Base-by-base conservation (phyloP, 495 filamentous ascomycete genomes). In the Aspergillus ostianus region DNA sequence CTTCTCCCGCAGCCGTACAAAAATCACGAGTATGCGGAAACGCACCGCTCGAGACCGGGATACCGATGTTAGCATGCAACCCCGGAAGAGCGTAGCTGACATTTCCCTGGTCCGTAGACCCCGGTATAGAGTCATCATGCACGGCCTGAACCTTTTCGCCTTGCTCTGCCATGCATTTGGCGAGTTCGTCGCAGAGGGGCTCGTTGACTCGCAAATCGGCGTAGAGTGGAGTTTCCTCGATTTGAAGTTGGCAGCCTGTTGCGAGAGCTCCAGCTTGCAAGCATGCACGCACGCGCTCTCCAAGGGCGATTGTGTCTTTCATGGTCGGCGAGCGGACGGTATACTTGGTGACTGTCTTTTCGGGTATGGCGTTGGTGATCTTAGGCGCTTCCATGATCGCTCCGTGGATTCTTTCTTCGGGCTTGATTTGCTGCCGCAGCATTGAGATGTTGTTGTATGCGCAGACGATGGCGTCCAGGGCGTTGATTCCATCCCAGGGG, bases 351-450 rank as follows among this genome's bases (percentile, higher is more conserved):
- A 73, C 74, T 3, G 81, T 70, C 58, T 81, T 78, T 7, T 75
- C 79, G 54, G 83, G 84, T 49, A 86, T 82, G 52, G 85, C 67
- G 60, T 86, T 85, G 6, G 82, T 69, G 6, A 74, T 71, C 19
- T 74, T 64, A 0, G 58, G 58, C 0, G 58, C 62, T 41, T 60
- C 46, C 18, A 64, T 45, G 51, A 64, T 58, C 17, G 51, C 50
- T 3, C 53, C 49, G 46, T 58, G 62, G 49, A 64, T 61, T 27
- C 62, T 57, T 20, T 60, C 57, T 12, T 47, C 58, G 41, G 55
- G 55, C 45, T 57, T 32, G n/a, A 64, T 55, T 18, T 64, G 58
- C 45, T 64, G 62, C 13, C 62, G 49, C 3, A 64, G 46, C 18
- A 64, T 6, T 1, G 26, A 49, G 4, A 64, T 55, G 6, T 54